A percentile compares a stretch with the other conserved stretches of the same genome.
Conservation (phyloP, 306 rosid genomes). For the Prunus salicina region DNA sequence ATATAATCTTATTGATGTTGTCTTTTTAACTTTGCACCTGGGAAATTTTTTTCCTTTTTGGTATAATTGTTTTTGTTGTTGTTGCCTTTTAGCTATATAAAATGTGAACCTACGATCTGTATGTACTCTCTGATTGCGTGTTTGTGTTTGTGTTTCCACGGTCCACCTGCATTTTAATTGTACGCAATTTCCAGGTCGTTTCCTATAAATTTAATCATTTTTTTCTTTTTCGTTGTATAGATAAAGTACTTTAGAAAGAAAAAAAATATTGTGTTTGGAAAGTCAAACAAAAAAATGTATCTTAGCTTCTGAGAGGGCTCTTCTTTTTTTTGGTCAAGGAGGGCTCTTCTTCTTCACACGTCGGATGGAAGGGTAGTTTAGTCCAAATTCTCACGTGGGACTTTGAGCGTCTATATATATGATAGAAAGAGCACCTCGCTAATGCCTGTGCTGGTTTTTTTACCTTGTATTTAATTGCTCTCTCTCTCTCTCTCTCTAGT, state of each 20-base stretch:
- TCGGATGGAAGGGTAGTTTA: not conserved
- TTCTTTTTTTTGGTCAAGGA: too few species aligned
- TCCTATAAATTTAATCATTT: not conserved
- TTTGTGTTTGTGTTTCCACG: too few species aligned
- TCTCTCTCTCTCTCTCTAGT: not conserved
- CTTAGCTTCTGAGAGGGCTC: not conserved
- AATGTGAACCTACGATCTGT: too few species aligned
- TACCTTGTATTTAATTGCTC: not conserved
- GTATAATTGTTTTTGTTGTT: not conserved
- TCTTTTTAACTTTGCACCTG: not conserved
- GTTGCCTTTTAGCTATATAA: not conserved
- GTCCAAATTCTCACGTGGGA: not conserved
- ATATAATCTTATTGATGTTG: not conserved
- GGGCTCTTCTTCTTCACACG: too few species aligned
- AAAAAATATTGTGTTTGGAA: not conserved
- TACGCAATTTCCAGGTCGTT: not conserved
- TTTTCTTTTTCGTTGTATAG: not conserved
- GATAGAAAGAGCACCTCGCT: not conserved
- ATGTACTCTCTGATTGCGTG: too few species aligned
- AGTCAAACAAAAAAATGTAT: conserved; percentile 2
- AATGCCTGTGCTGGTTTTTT: not conserved
- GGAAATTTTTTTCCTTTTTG: not conserved
- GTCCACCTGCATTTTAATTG: not conserved
- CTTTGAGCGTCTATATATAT: not conserved
- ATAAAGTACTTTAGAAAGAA: not conserved